Evolutionary conservation across 108 stramenopile species (phyloP).

Genomic region (Schizochytrium sp.): DNA sequence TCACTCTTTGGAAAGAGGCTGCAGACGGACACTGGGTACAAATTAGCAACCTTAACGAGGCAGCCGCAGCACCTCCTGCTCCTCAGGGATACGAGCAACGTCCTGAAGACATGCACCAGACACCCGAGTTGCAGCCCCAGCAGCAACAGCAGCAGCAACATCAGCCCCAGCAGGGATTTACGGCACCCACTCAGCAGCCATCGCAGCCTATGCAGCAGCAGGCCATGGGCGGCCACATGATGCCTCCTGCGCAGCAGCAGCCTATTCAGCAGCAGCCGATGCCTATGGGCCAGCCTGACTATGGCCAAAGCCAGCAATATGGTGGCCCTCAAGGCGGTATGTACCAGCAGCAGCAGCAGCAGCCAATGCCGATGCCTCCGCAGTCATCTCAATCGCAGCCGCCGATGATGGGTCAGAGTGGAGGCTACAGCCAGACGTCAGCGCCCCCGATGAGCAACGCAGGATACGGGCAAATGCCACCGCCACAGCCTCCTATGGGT

Average conservation of each 20-base stretch:
- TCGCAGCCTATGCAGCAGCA: constrained; percentile 43
- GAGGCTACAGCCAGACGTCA: not conserved
- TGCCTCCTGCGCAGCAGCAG: constrained; percentile 6
- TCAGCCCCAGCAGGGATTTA: not conserved
- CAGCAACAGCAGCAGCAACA: not conserved
- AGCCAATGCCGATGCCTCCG: not conserved
- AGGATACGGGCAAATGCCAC: not conserved
- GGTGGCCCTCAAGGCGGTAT: not conserved
- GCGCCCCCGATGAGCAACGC: not conserved
- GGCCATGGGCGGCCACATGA: not conserved
- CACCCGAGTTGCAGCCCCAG: not conserved
- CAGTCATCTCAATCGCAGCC: not conserved
- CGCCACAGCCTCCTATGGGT: not conserved
- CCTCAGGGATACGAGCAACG: not conserved
- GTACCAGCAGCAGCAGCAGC: constrained; percentile 28
- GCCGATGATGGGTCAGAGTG: not conserved
- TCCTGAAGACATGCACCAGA: not conserved
- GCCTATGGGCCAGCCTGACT: not conserved
- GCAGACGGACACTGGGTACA: constrained; percentile 73
- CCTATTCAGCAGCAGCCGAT: not conserved
- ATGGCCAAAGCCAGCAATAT: not conserved
- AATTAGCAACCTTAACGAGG: constrained; percentile 70
- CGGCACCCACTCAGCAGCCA: not conserved
- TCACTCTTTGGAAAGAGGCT: constrained; percentile 93
- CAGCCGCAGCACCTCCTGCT: constrained; percentile 5